Percentiles rank a stretch among this genome's conserved stretches.
phyloP scores from a whole-genome alignment of 805 yeast genomes.

The Candida maris region DNA sequence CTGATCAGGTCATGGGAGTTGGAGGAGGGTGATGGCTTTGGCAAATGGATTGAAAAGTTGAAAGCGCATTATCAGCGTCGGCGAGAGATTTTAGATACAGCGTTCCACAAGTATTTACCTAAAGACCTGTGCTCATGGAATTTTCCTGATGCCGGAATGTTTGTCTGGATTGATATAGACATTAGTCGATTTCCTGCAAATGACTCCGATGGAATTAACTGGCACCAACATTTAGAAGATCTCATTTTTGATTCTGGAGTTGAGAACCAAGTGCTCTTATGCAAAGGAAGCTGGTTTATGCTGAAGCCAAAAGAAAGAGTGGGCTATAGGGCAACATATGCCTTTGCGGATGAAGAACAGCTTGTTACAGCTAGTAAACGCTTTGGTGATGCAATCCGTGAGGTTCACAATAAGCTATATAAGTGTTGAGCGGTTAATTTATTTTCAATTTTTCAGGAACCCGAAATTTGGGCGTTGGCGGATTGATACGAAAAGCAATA shows the following conservation, averaged over 20 bases:
- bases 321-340: constrained; percentile 33
- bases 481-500: too few species aligned
- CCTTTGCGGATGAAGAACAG: constrained; percentile 26
- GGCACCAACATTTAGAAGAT: constrained; percentile 31
- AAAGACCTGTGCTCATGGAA: constrained; percentile 38
- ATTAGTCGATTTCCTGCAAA: constrained; percentile 37
- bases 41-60: constrained; percentile 65
- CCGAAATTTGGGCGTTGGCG: too few species aligned
- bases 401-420: constrained; percentile 10
- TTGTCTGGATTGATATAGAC: constrained; percentile 40
- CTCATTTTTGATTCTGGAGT: constrained; percentile 21
- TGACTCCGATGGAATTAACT: constrained; percentile 18
- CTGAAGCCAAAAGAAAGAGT: constrained; percentile 17
- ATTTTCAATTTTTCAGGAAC: too few species aligned
- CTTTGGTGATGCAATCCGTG: constrained; percentile 23
- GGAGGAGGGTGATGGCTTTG: constrained; percentile 53
- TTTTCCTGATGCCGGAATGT: constrained; percentile 45
- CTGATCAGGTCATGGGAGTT: constrained; percentile 56
- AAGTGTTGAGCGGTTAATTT: too few species aligned
- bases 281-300: constrained; percentile 34
- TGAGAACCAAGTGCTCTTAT: constrained; percentile 25
- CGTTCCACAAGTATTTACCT: constrained; percentile 47
- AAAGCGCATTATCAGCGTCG: constrained; percentile 60
- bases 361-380: constrained; percentile 25
- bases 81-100: constrained; percentile 54